Percentiles rank a stretch among this genome's conserved stretches.
These are phyloP conservation scores for Salix exigua DNA, from an alignment of 345 rosid genomes.

Conservation along the genomic window DNA sequence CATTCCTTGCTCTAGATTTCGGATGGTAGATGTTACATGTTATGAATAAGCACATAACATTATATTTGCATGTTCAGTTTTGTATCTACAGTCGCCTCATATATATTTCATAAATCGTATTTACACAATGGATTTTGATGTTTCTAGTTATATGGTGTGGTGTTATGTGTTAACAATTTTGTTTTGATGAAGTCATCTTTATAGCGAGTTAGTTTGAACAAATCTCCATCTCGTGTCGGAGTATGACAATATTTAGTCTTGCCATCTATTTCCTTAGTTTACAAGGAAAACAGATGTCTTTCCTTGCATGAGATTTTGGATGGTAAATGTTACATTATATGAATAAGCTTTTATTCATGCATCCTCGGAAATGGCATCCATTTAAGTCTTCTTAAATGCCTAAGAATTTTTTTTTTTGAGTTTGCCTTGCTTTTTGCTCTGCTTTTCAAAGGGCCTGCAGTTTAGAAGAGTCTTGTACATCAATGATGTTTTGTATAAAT, in stretches of 20 bases:
- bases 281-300: background rate
- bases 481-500: background rate
- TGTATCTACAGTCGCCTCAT: too few species aligned
- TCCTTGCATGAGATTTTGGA: background rate
- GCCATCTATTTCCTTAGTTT: background rate
- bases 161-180: background rate
- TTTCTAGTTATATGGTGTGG: background rate
- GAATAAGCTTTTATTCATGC: too few species aligned
- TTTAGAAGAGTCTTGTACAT: background rate
- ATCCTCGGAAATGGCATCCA: background rate
- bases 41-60: background rate
- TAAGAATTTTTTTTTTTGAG: background rate
- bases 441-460: background rate
- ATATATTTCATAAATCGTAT: background rate
- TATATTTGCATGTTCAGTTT: too few species aligned
- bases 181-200: conserved; percentile 28
- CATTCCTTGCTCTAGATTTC: conserved; percentile 8
- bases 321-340: background rate
- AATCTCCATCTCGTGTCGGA: background rate
- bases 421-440: background rate
- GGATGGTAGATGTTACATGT: conserved; percentile 25
- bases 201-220: conserved; percentile 23
- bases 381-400: background rate
- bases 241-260: background rate
- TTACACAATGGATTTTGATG: background rate